phyloP scores from a whole-genome alignment of 2,329 filamentous ascomycete genomes.

The Coleophoma crateriformis region DNA sequence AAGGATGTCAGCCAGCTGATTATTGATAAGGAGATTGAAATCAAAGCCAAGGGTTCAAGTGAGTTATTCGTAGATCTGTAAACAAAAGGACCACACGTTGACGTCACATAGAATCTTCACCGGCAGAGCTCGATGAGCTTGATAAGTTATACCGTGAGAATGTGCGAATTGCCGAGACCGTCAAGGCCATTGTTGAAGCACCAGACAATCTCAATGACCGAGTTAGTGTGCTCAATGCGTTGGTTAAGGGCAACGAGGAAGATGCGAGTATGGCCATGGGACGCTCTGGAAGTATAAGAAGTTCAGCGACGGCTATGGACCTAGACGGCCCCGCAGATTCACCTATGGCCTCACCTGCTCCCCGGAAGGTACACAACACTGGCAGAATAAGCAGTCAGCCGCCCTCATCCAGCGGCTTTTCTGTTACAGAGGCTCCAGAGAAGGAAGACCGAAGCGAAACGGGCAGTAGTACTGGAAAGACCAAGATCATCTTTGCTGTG shows the following conservation, averaged over 20 bases:
- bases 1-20: slow-evolving; percentile 1
- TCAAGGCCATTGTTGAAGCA: slow-evolving; percentile 8
- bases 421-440: slow-evolving; percentile 8
- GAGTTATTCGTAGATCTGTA: neutral
- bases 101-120: slow-evolving; percentile 13
- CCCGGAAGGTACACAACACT: slow-evolving; percentile 14
- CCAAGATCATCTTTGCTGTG: slow-evolving; percentile 52
- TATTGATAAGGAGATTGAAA: neutral
- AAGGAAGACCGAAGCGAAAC: slow-evolving; percentile 16
- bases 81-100: neutral
- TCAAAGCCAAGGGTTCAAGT: slow-evolving; percentile 4
- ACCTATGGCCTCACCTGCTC: slow-evolving; percentile 22
- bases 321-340: slow-evolving; percentile 25
- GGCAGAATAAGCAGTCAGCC: slow-evolving; percentile 23
- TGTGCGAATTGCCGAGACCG: slow-evolving; percentile 21
- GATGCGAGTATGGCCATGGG: slow-evolving; percentile 6
- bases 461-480: slow-evolving; percentile 12
- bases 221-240: slow-evolving; percentile 11
- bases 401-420: slow-evolving; percentile 11
- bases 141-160: slow-evolving; percentile 21
- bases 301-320: slow-evolving; percentile 19
- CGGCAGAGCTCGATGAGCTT: slow-evolving; percentile 17
- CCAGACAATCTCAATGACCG: slow-evolving; percentile 8
- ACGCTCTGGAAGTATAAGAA: slow-evolving; percentile 14
- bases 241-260: slow-evolving; percentile 18